Evolutionary conservation across 768 basidiomycete species (phyloP).

Genomic region (Agaricus blazei): DNA sequence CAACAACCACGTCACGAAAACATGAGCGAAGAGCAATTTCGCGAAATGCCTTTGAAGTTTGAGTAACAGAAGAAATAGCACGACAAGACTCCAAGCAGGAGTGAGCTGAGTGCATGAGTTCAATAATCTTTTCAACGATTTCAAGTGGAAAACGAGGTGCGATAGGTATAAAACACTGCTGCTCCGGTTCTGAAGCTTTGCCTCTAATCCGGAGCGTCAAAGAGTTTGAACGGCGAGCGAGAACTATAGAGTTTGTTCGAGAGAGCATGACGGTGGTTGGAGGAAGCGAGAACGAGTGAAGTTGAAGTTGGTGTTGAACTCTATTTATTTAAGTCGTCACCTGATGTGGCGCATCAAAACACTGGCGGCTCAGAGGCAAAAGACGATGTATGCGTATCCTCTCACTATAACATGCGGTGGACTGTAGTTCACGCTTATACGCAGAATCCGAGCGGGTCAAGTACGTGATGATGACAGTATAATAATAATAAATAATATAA

Average conservation of each 20-base stretch:
- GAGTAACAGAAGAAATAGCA: constrained; percentile 31
- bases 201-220: constrained; percentile 3
- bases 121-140: constrained; percentile 15
- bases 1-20: constrained; percentile 18
- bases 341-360: too few species aligned
- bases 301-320: too few species aligned
- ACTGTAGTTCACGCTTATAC: too few species aligned
- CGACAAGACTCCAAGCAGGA: not conserved
- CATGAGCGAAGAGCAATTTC: constrained; percentile 35
- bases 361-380: too few species aligned
- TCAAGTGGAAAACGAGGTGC: constrained; percentile 4
- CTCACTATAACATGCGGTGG: too few species aligned
- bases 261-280: not conserved
- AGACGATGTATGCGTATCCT: too few species aligned
- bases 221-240: not conserved
- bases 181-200: not conserved
- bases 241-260: constrained; percentile 2
- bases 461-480: too few species aligned
- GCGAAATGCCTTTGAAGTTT: constrained; percentile 38
- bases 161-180: not conserved
- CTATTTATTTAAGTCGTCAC: too few species aligned
- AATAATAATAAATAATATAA: too few species aligned
- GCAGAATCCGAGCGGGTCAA: too few species aligned
- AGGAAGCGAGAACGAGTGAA: not conserved
- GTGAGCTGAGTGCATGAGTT: constrained; percentile 9